A percentile compares a stretch with the other conserved stretches of the same genome.
phyloP scores from a whole-genome alignment of 768 basidiomycete species.

The Leucocoprinus leucothites region DNA sequence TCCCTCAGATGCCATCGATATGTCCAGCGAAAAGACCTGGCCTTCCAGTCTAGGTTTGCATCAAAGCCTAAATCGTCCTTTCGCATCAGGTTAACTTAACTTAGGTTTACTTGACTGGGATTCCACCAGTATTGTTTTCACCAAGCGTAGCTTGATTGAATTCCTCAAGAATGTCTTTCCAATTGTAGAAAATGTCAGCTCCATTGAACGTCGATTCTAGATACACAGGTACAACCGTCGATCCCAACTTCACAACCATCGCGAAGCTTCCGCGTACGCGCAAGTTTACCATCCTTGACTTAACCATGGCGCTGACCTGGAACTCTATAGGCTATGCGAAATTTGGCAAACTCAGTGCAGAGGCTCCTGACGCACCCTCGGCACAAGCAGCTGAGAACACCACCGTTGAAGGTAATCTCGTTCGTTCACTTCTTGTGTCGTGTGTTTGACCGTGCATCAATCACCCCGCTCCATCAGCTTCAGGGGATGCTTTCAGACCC shows the following conservation, averaged over 20 bases:
- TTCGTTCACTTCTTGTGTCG: neutral
- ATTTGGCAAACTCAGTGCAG: constrained; percentile 53
- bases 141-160: constrained; percentile 71
- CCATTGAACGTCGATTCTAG: constrained; percentile 29
- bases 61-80: neutral
- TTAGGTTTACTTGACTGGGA: constrained; percentile 84
- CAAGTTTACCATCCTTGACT: neutral
- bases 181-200: neutral
- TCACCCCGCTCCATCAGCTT: constrained; percentile 7
- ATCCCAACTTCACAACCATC: constrained; percentile 72
- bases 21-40: constrained; percentile 74
- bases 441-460: neutral
- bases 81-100: neutral
- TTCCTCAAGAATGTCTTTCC: constrained; percentile 61
- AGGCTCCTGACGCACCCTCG: neutral
- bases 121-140: constrained; percentile 70
- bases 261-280: constrained; percentile 69
- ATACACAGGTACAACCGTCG: constrained; percentile 72
- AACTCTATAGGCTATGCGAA: constrained; percentile 57
- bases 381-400: constrained; percentile 3
- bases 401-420: neutral
- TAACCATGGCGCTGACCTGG: constrained; percentile 1
- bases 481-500: constrained; percentile 30
- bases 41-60: constrained; percentile 55
- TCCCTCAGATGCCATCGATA: constrained; percentile 51